Base-by-base conservation (phyloP, 2,329 filamentous ascomycete species). In the Harringtonia aguacate region DNA sequence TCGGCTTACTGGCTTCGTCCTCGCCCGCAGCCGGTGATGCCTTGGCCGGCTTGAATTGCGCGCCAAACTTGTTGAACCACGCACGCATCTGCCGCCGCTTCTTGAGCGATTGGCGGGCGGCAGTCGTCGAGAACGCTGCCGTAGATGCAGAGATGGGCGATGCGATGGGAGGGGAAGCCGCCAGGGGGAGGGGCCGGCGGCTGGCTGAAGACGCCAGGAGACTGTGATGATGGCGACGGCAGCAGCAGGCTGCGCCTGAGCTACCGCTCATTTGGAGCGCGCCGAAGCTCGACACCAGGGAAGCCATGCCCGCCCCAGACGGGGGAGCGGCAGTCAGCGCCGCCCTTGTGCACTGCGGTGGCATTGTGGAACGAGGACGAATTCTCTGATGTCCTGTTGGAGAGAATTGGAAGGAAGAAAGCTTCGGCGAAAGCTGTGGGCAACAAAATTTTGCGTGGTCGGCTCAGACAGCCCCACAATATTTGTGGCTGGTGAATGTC, bases 331-430 rank as follows among this genome's bases (percentile, higher is more conserved):
- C 22, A 20, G 44, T 42, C 30, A 39, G n/a, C 13, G 36, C 44
- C 6, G 44, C 39, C 39, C 36, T 36, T 27, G 39, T 30, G 22
- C 36, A 42, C 35, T 10, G 36, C 36, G 44, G 22, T 31, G 44
- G 30, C 36, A 47, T 70, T 44, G 65, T 24, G 31, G 20, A 30
- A 6, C 6, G 22, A 13, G 20, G 33, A 21, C 8, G 7, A 22
- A 20, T 17, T 9, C 12, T 35, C 22, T 20, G 22, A 20, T 15
- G 34, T 27, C 24, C 10, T 10, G 24, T 27, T 27, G 24, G n/a
- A 27, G 24, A 10, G 24, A 27, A 27, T 10, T 7, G 10, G 10
- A 27, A 27, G 24, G 10, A 27, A 27, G 24, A 27, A 27, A 10
- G 24, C 24, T 10, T 27, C 10, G 7, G 24, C 10, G 24, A 10